These are phyloP conservation scores for Leucaena leucocephala DNA, from an alignment of 306 rosid species.

Conservation along the genomic window DNA sequence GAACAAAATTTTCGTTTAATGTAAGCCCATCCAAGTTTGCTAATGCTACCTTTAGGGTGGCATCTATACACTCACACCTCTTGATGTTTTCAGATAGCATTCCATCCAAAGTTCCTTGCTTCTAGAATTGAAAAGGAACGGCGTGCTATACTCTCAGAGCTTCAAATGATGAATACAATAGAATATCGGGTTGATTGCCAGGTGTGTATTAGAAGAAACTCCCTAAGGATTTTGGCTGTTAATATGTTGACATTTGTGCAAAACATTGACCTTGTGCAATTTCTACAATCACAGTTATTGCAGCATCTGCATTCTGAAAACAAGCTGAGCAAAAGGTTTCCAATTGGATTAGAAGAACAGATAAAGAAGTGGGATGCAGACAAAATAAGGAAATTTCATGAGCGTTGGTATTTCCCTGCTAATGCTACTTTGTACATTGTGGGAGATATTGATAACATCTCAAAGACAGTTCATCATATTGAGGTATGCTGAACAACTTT, in stretches of 20 bases:
- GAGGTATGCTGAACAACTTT: conserved; percentile 60
- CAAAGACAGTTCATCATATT: conserved; percentile 79
- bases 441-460: conserved; percentile 87
- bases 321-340: conserved; percentile 98
- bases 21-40: background rate
- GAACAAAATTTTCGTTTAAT: background rate
- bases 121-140: conserved; percentile 97
- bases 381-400: conserved; percentile 94
- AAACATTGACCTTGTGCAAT: conserved; percentile 13
- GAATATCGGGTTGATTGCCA: conserved; percentile 99
- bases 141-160: conserved; percentile 95
- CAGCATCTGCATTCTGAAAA: conserved; percentile 99
- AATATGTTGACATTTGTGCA: conserved; percentile 32
- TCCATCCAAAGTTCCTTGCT: conserved; percentile 93
- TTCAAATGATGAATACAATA: conserved; percentile 99
- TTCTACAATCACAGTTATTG: conserved; percentile 68
- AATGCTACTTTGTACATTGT: conserved; percentile 95
- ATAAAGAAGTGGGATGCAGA: conserved; percentile 98
- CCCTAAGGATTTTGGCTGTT: conserved; percentile 30
- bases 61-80: conserved; percentile 34
- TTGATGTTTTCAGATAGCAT: conserved; percentile 75
- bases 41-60: conserved; percentile 18
- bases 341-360: conserved; percentile 97
- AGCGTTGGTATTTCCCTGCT: conserved; percentile 99
- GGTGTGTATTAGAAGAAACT: conserved; percentile 59